Percentiles rank a stretch among this genome's conserved stretches.
Evolutionary conservation across 208 protist species (phyloP).

Genomic region (Herpetomonas samuelpessoai): DNA sequence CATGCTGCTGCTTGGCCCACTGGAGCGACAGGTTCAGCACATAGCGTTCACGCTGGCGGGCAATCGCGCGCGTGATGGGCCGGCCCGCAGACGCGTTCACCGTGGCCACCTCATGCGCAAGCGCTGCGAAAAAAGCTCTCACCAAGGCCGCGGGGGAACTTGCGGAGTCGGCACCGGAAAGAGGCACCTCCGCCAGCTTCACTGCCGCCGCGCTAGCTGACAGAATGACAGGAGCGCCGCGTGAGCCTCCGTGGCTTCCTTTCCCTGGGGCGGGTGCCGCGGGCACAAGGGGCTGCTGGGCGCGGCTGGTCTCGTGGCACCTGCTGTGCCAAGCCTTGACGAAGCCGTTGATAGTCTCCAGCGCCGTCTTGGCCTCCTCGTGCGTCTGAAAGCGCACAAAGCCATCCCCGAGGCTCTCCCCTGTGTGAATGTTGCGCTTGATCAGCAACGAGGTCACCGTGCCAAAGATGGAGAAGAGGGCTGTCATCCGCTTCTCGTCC

Average conservation of each 20-base stretch:
- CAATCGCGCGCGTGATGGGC: constrained; percentile 4
- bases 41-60: background rate
- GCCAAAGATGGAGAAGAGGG: constrained; percentile 48
- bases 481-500: constrained; percentile 40
- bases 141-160: background rate
- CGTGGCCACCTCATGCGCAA: background rate
- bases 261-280: too few species aligned
- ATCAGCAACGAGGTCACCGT: constrained; percentile 54
- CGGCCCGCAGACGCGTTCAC: constrained; percentile 6
- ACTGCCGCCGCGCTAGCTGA: background rate
- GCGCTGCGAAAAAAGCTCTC: background rate
- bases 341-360: constrained; percentile 10
- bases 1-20: constrained; percentile 69
- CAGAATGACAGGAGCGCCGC: background rate
- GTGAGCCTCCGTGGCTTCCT: too few species aligned
- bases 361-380: constrained; percentile 27
- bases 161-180: background rate
- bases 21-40: constrained; percentile 38
- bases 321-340: background rate
- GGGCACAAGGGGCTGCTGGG: background rate
- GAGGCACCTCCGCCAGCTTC: background rate
- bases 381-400: constrained; percentile 72
- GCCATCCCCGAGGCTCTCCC: constrained; percentile 59
- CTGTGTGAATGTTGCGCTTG: constrained; percentile 81
- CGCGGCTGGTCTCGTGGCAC: background rate